Percentiles rank a stretch among this genome's conserved stretches.
phyloP scores from a whole-genome alignment of 495 filamentous ascomycete species.

The Parathielavia hyrcaniae region DNA sequence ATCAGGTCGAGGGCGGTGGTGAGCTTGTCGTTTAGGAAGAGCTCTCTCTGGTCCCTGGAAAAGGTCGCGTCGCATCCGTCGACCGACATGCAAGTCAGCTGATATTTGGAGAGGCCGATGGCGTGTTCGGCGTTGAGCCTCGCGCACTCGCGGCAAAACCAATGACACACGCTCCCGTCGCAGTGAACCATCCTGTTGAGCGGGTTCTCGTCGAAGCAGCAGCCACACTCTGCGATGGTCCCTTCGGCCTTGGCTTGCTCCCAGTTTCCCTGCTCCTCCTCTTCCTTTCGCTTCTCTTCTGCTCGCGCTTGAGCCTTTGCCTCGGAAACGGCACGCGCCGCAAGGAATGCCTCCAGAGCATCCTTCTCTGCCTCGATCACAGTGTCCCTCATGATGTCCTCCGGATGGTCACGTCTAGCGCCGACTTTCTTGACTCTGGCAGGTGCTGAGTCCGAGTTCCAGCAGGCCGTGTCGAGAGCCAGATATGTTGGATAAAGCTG shows the following conservation, averaged over 20 bases:
- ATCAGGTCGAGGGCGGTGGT: constrained; percentile 56
- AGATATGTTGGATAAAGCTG: constrained; percentile 32
- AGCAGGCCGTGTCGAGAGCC: constrained; percentile 23
- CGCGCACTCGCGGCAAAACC: constrained; percentile 66
- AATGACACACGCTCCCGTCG: constrained; percentile 43
- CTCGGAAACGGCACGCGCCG: constrained; percentile 22
- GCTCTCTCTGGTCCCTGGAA: constrained; percentile 40
- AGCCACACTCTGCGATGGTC: constrained; percentile 56
- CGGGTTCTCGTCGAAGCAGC: constrained; percentile 63
- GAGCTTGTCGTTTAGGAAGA: constrained; percentile 54
- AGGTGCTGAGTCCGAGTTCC: constrained; percentile 10
- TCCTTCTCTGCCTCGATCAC: constrained; percentile 15
- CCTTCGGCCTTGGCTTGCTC: constrained; percentile 42
- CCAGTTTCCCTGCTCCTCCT: constrained; percentile 42
- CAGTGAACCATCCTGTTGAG: constrained; percentile 64
- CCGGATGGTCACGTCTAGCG: constrained; percentile 2
- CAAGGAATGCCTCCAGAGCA: constrained; percentile 29
- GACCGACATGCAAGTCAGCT: constrained; percentile 50
- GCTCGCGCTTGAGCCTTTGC: constrained; percentile 17
- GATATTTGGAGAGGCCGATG: constrained; percentile 59
- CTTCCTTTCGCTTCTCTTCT: constrained; percentile 29
- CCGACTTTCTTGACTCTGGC: constrained; percentile 25
- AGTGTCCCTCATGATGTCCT: background rate
- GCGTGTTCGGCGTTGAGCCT: constrained; percentile 56
- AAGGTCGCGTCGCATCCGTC: constrained; percentile 43